Conservation (phyloP, 2,329 filamentous ascomycete species). For the Aspergillus ibericus region DNA sequence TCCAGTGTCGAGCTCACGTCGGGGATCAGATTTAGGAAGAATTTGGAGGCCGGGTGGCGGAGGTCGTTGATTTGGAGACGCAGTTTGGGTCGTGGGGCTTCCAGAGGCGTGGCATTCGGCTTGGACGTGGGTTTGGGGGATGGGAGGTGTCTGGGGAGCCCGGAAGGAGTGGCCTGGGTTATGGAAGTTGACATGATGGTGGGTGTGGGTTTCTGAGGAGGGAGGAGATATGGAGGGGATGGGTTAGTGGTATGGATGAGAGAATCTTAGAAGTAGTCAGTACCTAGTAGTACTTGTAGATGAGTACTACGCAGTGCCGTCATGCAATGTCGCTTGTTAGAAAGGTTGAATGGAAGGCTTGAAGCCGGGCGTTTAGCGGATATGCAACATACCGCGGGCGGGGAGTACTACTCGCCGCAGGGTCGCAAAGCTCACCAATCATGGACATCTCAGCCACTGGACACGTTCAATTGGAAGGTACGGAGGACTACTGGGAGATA, state of each 20-base stretch:
- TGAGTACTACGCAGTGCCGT: no score
- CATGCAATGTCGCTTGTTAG: background rate
- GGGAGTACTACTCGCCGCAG: no score
- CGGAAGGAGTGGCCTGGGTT: constrained; percentile 11
- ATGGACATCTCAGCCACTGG: background rate
- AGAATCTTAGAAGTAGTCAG: background rate
- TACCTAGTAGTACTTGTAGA: no score
- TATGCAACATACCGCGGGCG: background rate
- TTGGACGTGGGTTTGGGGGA: background rate
- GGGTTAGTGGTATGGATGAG: background rate
- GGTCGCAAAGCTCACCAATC: background rate
- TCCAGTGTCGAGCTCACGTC: constrained; percentile 60
- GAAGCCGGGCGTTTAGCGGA: background rate
- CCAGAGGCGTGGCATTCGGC: background rate
- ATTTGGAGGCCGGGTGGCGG: constrained; percentile 42
- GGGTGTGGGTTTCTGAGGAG: background rate
- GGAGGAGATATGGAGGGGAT: background rate
- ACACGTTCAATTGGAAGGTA: background rate
- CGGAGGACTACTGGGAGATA: background rate
- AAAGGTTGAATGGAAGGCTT: background rate
- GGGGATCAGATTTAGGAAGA: constrained; percentile 67
- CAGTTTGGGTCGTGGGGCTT: constrained; percentile 33
- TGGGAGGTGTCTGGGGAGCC: background rate
- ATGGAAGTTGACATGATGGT: constrained; percentile 19
- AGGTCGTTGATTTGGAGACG: constrained; percentile 47